Percentiles rank a stretch among this genome's conserved stretches.
Conservation (phyloP, 116 monocot genomes). For the Zostera marina region DNA sequence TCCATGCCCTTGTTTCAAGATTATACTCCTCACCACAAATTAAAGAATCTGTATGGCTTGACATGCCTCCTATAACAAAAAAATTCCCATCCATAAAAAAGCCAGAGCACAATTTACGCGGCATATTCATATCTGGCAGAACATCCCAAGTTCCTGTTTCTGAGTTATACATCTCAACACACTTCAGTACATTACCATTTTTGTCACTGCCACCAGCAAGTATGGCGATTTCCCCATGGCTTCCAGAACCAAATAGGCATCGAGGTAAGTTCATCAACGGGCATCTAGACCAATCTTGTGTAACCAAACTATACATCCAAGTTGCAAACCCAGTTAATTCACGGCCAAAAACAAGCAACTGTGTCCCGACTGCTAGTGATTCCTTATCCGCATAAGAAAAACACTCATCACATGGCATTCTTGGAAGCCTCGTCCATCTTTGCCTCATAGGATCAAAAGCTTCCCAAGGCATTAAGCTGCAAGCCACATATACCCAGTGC, state of each 20-base stretch:
- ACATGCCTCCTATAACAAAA: constrained; percentile 81
- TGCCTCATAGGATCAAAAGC: constrained; percentile 58
- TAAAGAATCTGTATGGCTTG: constrained; percentile 47
- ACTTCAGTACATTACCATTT: constrained; percentile 45
- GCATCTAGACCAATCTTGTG: constrained; percentile 43
- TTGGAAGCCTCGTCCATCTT: constrained; percentile 73
- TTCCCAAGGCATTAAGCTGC: constrained; percentile 83
- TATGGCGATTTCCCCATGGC: constrained; percentile 58
- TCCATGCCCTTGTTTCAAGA: constrained; percentile 55
- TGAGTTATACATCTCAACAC: constrained; percentile 75
- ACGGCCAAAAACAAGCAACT: constrained; percentile 78
- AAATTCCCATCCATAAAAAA: constrained; percentile 93
- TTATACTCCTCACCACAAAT: constrained; percentile 86
- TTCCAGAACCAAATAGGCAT: constrained; percentile 72
- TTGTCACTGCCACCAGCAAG: constrained; percentile 76
- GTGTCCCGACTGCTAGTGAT: constrained; percentile 78
- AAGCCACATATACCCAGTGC: constrained; percentile 71
- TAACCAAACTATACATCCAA: constrained; percentile 68
- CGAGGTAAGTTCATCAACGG: constrained; percentile 56
- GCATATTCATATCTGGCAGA: constrained; percentile 60
- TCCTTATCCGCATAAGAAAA: constrained; percentile 83
- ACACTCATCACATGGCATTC: constrained; percentile 80
- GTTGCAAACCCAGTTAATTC: constrained; percentile 57
- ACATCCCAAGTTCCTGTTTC: constrained; percentile 46
- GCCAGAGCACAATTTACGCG: constrained; percentile 66